Percentiles rank a stretch among this genome's conserved stretches.
Conservation (phyloP, 2,329 filamentous ascomycete genomes). For the Sporothrix pallida region DNA sequence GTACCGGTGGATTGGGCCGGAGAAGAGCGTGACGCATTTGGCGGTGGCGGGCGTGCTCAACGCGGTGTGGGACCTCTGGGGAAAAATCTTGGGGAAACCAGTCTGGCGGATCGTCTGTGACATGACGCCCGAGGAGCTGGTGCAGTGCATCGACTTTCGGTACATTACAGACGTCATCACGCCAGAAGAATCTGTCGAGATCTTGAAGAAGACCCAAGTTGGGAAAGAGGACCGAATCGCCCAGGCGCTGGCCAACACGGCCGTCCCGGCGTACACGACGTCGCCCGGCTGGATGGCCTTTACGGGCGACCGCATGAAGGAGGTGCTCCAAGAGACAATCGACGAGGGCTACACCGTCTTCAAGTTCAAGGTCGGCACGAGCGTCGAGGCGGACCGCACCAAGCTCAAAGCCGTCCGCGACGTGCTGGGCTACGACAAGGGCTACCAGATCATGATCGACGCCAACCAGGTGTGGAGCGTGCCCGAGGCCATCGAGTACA, state of each 20-base stretch:
- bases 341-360: conserved; percentile 81
- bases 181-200: conserved; percentile 76
- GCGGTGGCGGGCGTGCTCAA: conserved; percentile 89
- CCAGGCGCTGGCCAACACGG: conserved; percentile 74
- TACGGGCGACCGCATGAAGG: conserved; percentile 83
- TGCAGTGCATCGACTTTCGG: conserved; percentile 87
- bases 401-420: conserved; percentile 76
- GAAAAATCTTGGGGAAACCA: conserved; percentile 81
- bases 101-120: conserved; percentile 90
- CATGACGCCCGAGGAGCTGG: conserved; percentile 86
- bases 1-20: conserved; percentile 90
- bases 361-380: conserved; percentile 86
- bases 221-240: conserved; percentile 73
- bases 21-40: conserved; percentile 93
- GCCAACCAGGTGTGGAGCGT: conserved; percentile 94
- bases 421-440: conserved; percentile 59
- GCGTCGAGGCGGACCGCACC: conserved; percentile 73
- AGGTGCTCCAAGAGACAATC: conserved; percentile 75
- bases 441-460: conserved; percentile 89
- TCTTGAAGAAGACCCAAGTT: conserved; percentile 69
- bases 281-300: conserved; percentile 93
- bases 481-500: conserved; percentile 85
- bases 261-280: conserved; percentile 90
- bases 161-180: conserved; percentile 96
- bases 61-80: conserved; percentile 93